A percentile compares a stretch with the other conserved stretches of the same genome.
Conservation (phyloP, 129 eudicot species). For the Artemisia argyi region DNA sequence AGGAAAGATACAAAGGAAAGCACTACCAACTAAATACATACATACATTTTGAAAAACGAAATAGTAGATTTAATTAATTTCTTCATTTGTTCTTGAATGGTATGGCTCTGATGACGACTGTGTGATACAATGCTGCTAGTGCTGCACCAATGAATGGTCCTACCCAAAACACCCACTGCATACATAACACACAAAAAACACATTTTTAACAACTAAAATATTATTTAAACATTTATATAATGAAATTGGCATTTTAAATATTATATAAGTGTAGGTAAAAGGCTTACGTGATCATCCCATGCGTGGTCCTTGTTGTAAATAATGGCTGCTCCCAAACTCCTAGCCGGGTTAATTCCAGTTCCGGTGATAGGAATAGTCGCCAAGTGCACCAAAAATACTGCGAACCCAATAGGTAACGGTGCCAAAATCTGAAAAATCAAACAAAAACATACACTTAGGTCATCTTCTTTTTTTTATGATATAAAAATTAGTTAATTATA, state of each 20-base stretch:
- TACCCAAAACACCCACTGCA: slow-evolving; percentile 89
- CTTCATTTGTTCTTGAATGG: slow-evolving; percentile 61
- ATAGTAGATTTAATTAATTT: not conserved
- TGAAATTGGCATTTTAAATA: not conserved
- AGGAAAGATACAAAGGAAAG: not conserved
- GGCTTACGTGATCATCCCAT: slow-evolving; percentile 78
- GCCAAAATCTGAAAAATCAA: slow-evolving; percentile 53
- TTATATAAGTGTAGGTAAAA: not conserved
- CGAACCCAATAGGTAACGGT: slow-evolving; percentile 79
- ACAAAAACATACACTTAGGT: not conserved
- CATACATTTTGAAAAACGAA: slow-evolving; percentile 13
- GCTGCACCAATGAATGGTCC: slow-evolving; percentile 83
- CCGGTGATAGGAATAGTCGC: slow-evolving; percentile 80
- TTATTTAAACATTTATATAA: not conserved
- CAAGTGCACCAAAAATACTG: slow-evolving; percentile 79
- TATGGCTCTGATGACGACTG: slow-evolving; percentile 72
- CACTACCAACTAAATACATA: slow-evolving; percentile 4
- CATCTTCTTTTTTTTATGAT: too few species aligned
- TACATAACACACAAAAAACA: too few species aligned
- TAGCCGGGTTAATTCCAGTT: slow-evolving; percentile 78
- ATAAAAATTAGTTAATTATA: too few species aligned
- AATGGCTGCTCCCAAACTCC: slow-evolving; percentile 87
- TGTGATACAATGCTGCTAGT: slow-evolving; percentile 69
- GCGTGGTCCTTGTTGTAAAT: slow-evolving; percentile 72
- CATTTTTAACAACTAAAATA: not conserved